Base-by-base conservation (phyloP, 176 grass and related monocot genomes). In the Oryza rufipogon region DNA sequence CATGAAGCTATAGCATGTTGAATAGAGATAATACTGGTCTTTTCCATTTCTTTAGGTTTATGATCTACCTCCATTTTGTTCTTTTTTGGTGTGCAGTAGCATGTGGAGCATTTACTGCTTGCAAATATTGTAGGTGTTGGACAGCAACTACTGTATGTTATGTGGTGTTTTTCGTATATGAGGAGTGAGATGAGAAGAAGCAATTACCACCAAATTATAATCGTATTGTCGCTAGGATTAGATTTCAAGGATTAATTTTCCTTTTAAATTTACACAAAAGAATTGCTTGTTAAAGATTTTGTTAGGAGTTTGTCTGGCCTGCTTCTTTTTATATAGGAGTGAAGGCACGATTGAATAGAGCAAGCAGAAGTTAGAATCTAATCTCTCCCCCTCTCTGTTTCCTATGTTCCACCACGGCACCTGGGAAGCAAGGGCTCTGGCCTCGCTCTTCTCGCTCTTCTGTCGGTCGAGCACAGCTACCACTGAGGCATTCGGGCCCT, bases 51-150 rank as follows among this genome's bases (percentile, higher is more conserved):
- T 47, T 82, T 82, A 58, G 34, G 56, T 38, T 56, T 77, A 69
- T 45, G 58, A 38, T 39, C 76, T 77, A 70, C 48, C 33, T 28
- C 15, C 14, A 25, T 9, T 11, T 25, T 6, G 14, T 17, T 39
- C 16, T 70, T 26, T 71, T 26, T 60, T 39, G 7, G 3, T 81
- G 12, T 71, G 17, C 2, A 74, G 32, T 74, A 74, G 42, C 12
- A 39, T 51, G 12, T 36, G 9, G 25, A 74, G 8, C 39, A 64
- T 79, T 44, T 41, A 22, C 19, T 48, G 2, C 26, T 78, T 64
- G 19, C n/a, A 70, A 71, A 83, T 73, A 16, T 48, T 77, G 33
- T 45, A 71, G 69, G 20, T 70, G 46, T 70, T 70, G 45, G 48
- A 17, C 13, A 61, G 28, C 14, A 32, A 26, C 15, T 68, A 17